Conservation (phyloP, 2,329 filamentous ascomycete species). For the Conoideocrella luteorostrata region DNA sequence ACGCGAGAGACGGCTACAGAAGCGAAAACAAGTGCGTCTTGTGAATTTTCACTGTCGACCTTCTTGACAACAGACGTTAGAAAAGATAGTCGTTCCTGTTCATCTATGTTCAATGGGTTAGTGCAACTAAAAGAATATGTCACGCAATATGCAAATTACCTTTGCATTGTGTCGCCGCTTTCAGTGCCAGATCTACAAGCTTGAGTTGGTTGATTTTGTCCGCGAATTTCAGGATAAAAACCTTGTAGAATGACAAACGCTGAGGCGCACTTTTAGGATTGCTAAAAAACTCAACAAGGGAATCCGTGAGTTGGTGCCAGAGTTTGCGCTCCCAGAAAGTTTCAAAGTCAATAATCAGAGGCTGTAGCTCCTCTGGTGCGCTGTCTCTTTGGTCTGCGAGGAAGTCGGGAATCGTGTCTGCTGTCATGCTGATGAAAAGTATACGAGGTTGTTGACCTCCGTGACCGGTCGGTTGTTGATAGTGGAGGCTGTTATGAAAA, state of each 20-base stretch:
- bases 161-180: slow-evolving; percentile 77
- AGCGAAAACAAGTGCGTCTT: slow-evolving; percentile 94
- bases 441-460: not conserved
- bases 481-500: not conserved
- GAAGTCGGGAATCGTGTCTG: slow-evolving; percentile 85
- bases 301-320: slow-evolving; percentile 96
- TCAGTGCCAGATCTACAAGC: slow-evolving; percentile 83
- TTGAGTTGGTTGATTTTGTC: slow-evolving; percentile 99
- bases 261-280: slow-evolving; percentile 73
- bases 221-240: slow-evolving; percentile 91
- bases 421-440: slow-evolving; percentile 55
- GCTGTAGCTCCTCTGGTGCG: slow-evolving; percentile 81
- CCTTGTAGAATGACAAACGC: slow-evolving; percentile 85
- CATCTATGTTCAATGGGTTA: slow-evolving; percentile 52
- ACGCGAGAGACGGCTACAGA: slow-evolving; percentile 84
- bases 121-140: not conserved
- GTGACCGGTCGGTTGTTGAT: not conserved
- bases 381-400: slow-evolving; percentile 83
- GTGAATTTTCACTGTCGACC: slow-evolving; percentile 85
- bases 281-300: slow-evolving; percentile 82
- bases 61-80: slow-evolving; percentile 76
- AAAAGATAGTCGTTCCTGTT: slow-evolving; percentile 79
- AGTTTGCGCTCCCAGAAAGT: slow-evolving; percentile 97
- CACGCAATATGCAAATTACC: slow-evolving; percentile 37
- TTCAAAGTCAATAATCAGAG: slow-evolving; percentile 85